Conservation (phyloP, 148 eudicot genomes). For the Vaccinium macrocarpon region DNA sequence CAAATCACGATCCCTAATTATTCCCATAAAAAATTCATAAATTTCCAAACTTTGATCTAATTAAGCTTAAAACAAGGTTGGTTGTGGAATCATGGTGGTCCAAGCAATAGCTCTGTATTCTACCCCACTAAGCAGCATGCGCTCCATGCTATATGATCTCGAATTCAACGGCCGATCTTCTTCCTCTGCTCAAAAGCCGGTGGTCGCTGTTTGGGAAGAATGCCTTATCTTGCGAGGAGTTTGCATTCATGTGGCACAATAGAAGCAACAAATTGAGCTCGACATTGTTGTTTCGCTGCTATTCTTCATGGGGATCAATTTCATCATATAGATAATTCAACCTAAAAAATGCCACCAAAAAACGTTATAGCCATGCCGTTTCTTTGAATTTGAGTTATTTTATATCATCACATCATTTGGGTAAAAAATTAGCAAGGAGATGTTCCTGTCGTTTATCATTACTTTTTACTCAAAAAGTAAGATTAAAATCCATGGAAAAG, state of each 20-base stretch:
- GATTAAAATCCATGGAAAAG: too few relatives aligned
- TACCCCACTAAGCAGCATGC: too few relatives aligned
- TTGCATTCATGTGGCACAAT: constrained; percentile 35
- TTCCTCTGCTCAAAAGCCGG: constrained; percentile 39
- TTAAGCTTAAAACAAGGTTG: not conserved
- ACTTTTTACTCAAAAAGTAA: too few relatives aligned
- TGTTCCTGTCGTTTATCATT: too few relatives aligned
- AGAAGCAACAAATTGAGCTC: constrained; percentile 43
- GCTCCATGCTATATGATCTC: constrained; percentile 31
- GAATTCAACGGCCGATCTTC: constrained; percentile 55
- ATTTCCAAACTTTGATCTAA: not conserved
- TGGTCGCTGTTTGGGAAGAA: constrained; percentile 37
- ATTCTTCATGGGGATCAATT: constrained; percentile 33
- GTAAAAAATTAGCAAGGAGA: not conserved
- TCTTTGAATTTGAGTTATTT: not conserved
- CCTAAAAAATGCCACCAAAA: too few relatives aligned
- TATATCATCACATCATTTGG: not conserved
- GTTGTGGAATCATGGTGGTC: too few relatives aligned
- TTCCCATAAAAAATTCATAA: not conserved
- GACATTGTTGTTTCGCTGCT: constrained; percentile 51
- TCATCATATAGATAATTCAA: constrained; percentile 1
- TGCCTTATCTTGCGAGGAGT: constrained; percentile 45
- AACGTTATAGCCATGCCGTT: too few relatives aligned
- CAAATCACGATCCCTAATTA: too few relatives aligned
- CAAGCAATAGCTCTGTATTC: too few relatives aligned